A percentile compares a stretch with the other conserved stretches of the same genome.
These are phyloP conservation scores for Kodamaea neixiangensis DNA, from an alignment of 805 yeast species.

Conservation along the genomic window DNA sequence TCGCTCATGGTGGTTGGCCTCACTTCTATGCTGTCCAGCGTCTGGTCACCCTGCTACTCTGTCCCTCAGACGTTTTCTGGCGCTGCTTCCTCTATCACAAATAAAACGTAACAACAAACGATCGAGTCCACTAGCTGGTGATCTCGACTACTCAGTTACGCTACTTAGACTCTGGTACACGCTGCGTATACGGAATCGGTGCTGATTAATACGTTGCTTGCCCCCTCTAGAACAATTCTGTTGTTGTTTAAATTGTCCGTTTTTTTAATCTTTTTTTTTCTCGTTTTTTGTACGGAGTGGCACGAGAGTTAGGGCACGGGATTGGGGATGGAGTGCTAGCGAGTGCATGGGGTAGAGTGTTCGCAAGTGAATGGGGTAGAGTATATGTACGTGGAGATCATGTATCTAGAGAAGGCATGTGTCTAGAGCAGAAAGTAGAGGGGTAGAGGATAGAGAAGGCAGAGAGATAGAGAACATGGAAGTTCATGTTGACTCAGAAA, in stretches of 20 bases:
- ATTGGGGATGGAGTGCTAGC: background rate
- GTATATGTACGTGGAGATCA: no score
- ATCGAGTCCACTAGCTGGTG: background rate
- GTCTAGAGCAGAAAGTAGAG: no score
- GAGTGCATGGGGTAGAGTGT: background rate
- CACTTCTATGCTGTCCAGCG: background rate
- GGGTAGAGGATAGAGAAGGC: no score
- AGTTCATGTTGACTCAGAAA: no score
- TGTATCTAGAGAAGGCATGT: no score
- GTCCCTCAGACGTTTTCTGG: no score
- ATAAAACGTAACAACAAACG: background rate
- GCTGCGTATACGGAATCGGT: background rate
- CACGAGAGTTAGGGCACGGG: background rate
- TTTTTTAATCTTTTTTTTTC: constrained; percentile 7
- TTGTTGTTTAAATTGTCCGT: constrained; percentile 9
- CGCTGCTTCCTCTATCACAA: background rate
- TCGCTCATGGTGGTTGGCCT: constrained; percentile 9
- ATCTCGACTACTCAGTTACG: background rate
- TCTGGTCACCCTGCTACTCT: background rate
- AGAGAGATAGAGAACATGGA: no score
- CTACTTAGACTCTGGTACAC: background rate
- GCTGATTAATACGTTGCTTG: background rate
- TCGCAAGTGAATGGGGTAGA: no score
- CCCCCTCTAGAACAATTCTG: constrained; percentile 6
- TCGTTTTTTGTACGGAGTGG: background rate